phyloP scores from a whole-genome alignment of 164 flowering plant genomes.

The Litsea cubeba region DNA sequence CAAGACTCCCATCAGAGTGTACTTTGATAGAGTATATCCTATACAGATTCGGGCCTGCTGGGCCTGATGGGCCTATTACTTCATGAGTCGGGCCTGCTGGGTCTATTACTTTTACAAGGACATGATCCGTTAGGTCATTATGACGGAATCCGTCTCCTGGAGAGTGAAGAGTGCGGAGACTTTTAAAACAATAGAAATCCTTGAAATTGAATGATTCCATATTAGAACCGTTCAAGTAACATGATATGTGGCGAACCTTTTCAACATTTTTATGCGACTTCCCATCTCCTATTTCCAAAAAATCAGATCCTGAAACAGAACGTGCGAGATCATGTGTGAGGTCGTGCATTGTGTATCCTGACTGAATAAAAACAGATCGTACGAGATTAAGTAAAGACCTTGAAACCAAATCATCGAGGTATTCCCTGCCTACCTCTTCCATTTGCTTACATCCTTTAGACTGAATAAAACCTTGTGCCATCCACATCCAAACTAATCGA shows the following conservation, averaged over 20 bases:
- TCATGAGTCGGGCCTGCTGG: no score
- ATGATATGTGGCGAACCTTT: background rate
- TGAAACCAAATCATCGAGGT: background rate
- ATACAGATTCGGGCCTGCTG: no score
- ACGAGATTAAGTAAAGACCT: background rate
- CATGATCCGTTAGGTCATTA: background rate
- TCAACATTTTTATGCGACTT: background rate
- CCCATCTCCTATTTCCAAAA: background rate
- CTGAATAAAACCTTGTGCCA: constrained; percentile 6
- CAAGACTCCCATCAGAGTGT: no score
- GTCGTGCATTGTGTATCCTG: background rate
- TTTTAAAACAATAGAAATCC: background rate
- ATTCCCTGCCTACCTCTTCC: background rate
- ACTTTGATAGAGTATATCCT: no score
- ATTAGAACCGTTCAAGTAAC: background rate
- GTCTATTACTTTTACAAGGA: no score
- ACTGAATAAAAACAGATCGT: background rate
- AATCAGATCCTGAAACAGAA: background rate
- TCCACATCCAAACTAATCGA: background rate
- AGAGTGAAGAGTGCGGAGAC: background rate
- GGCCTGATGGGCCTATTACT: no score
- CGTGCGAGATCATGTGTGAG: background rate
- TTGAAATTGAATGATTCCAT: background rate
- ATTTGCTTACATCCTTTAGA: background rate
- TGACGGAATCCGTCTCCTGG: background rate